A percentile compares a stretch with the other conserved stretches of the same genome.
Evolutionary conservation across 441 rosid genomes (phyloP).

Genomic region (Kokia cookei): DNA sequence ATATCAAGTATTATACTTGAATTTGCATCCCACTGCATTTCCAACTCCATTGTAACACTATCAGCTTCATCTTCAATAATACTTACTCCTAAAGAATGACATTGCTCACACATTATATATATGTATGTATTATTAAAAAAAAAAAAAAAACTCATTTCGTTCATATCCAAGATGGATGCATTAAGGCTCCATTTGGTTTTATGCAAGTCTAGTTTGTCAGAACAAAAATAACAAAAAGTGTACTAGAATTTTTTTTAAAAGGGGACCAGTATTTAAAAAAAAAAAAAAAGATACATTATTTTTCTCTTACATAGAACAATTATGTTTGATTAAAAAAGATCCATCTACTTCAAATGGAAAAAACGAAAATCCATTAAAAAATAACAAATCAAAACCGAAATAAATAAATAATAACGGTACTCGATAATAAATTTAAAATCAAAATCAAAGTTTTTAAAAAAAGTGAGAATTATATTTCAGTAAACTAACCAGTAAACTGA

Average conservation of each 20-base stretch:
- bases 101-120: not conserved
- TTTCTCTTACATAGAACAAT: not conserved
- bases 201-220: no score
- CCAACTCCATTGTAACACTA: conserved; percentile 65
- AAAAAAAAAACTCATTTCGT: not conserved
- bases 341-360: not conserved
- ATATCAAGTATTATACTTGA: conserved; percentile 59
- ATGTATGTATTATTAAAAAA: not conserved
- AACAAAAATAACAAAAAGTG: not conserved
- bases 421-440: not conserved
- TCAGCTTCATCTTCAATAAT: conserved; percentile 42
- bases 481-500: conserved; percentile 79
- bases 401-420: not conserved
- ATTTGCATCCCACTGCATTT: conserved; percentile 82
- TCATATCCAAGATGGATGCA: not conserved
- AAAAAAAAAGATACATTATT: not conserved
- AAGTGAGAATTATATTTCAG: not conserved
- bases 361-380: not conserved
- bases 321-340: not conserved
- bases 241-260: not conserved
- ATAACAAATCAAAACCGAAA: not conserved
- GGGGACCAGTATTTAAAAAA: not conserved
- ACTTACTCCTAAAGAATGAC: conserved; percentile 41
- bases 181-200: not conserved
- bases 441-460: not conserved